Base-by-base conservation (phyloP, 148 eudicot genomes). In the Mesembryanthemum crystallinum region DNA sequence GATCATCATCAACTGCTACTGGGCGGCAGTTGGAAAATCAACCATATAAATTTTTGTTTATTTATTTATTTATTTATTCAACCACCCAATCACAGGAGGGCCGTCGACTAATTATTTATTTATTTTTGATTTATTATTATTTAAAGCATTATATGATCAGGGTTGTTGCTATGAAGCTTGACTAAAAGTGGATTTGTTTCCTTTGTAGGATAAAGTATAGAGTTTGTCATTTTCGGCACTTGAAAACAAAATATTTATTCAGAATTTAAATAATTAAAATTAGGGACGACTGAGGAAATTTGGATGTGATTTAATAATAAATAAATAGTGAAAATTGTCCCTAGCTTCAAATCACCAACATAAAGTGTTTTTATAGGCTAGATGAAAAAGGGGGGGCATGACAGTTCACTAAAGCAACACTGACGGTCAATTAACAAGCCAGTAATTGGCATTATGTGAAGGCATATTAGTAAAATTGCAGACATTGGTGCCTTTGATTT, bases 361-460 rank as follows among this genome's bases (percentile, higher is more conserved):
- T 64, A 69, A 73, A 77, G 68, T 67, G 68, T 67, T 54, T 58
- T 62, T 57, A 6, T n/a, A 28, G 11, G 24, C 30, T 28, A 75
- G 51, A 66, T 65, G 1, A 75, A 75, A 66, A 69, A 58, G 63
- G 68, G 72, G 76, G 77, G 62, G 67, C 77, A 76, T 69, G 69
- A 47, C 80, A 68, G 81, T 75, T 69, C 78, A 75, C 4, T 18
- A 67, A 76, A 67, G 72, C 64, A 83, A 76, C 39, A 42, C 8
- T 39, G 58, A 45, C 54, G 71, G 78, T 77, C 80, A 77, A 68
- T 47, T 75, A 78, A 82, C 69, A 45, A 73, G 82, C 80, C 82
- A 58, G 76, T 69, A 66, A 75, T 76, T 85, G 86, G 73, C 81
- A 79, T 80, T 71, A 65, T 65, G 62, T 54, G 72, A 55, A 81